These are phyloP conservation scores for Tetrahymena malaccensis DNA, from an alignment of 73 alveolate species.

Conservation along the genomic window DNA sequence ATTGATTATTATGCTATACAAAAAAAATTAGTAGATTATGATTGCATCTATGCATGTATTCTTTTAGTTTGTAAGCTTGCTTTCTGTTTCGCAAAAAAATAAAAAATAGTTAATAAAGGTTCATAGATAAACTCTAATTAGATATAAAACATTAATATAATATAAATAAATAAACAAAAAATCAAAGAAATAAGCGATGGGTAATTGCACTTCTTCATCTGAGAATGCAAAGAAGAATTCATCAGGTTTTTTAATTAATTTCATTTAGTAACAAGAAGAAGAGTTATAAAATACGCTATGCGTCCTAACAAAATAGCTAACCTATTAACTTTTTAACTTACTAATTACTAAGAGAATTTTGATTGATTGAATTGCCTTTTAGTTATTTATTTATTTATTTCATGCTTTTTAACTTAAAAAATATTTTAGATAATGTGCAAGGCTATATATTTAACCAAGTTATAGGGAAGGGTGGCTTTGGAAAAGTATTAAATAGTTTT, in stretches of 20 bases:
- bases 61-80: no score
- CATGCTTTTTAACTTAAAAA: neutral
- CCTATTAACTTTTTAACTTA: neutral
- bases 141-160: neutral
- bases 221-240: neutral
- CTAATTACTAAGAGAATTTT: neutral
- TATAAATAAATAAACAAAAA: neutral
- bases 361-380: neutral
- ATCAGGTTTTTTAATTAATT: neutral
- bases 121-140: neutral
- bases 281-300: neutral
- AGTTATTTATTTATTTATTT: no score
- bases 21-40: neutral
- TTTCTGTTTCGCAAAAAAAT: no score
- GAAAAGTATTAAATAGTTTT: conserved; percentile 15
- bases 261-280: neutral
- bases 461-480: conserved; percentile 56
- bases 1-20: neutral
- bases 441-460: conserved; percentile 20
- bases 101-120: neutral
- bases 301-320: neutral
- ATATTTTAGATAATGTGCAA: neutral
- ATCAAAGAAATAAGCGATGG: neutral
- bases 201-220: neutral
- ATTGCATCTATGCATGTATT: neutral